Evolutionary conservation across 2,329 filamentous ascomycete species (phyloP), one percentile per base, ranked within the genome.

Genomic region (Parastagonospora nodorum): DNA sequence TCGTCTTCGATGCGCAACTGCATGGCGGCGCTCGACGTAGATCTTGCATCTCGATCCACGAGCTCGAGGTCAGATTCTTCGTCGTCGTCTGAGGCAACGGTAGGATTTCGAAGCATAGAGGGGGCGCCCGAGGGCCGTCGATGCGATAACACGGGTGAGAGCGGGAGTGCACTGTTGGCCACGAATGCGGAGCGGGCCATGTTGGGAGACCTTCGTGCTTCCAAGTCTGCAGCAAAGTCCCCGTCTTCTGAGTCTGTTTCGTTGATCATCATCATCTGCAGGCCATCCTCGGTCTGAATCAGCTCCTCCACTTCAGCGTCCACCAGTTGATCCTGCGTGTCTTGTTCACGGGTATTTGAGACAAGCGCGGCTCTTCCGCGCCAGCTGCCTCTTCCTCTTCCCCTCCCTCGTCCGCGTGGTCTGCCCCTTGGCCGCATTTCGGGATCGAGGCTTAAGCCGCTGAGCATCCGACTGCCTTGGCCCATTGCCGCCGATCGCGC

Each of bases 181-280:
- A 73, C 45, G 32, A 72, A 69, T 8, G 67, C 61, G 12, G 66
- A 70, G 50, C 61, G 63, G 45, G 57, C 55, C 3, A 68, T 24
- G 30, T 45, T 43, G 2, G 68, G 67, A 2, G 65, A 71, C n/a
- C 54, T 16, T 5, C 38, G 42, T 1, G 47, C 10, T 31, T n/a
- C 30, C 11, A 29, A 4, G 31, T 50, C 40, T n/a, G 44, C 42
- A 10, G 50, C 51, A 2, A 24, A 36, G 5, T 55, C 46, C 15
- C 53, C 57, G 6, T 53, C 48, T 8, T 61, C 53, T 2, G 51
- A 49, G 12, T 58, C 59, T 8, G 55, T 55, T 16, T 62, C 60
- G 7, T 37, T 33, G 37, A 54, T 55, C 12, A 41, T 42, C n/a
- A 44, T 50, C 27, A 58, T 39, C 1, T 56, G 29, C 10, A 40